Evolutionary conservation across 225 moss, liverwort and hornwort species (phyloP).

Genomic region (Thuidium tamariscinum): DNA sequence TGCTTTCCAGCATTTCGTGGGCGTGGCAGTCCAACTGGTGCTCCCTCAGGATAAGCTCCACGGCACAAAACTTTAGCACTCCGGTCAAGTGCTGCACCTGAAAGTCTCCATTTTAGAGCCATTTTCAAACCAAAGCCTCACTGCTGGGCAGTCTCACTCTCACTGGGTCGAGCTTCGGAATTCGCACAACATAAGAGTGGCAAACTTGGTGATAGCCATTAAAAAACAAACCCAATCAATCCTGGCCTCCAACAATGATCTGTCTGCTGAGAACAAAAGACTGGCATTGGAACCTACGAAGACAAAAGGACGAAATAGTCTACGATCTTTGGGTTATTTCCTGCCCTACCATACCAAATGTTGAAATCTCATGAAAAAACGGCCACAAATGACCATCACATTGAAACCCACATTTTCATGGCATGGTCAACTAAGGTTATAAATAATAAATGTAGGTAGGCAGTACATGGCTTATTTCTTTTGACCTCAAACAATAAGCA

Average conservation of each 20-base stretch:
- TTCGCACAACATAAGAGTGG: not conserved
- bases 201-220: not conserved
- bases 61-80: not conserved
- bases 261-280: not conserved
- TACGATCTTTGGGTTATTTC: not conserved
- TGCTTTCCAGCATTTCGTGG: not conserved
- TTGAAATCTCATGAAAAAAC: not conserved
- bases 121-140: not conserved
- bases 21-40: not conserved
- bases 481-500: too few species aligned
- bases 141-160: too few species aligned
- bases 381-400: not conserved
- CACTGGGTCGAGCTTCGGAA: not conserved
- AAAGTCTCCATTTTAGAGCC: not conserved
- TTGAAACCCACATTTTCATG: not conserved
- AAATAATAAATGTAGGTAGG: too few species aligned
- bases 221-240: not conserved
- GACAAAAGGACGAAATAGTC: not conserved
- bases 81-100: not conserved
- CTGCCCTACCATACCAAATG: too few species aligned
- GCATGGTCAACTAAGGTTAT: too few species aligned
- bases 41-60: constrained; percentile 7
- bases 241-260: not conserved
- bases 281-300: not conserved
- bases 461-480: too few species aligned